A percentile compares a stretch with the other conserved stretches of the same genome.
Conservation (phyloP, 2,329 filamentous ascomycete genomes). For the Trichoderma hamatum region DNA sequence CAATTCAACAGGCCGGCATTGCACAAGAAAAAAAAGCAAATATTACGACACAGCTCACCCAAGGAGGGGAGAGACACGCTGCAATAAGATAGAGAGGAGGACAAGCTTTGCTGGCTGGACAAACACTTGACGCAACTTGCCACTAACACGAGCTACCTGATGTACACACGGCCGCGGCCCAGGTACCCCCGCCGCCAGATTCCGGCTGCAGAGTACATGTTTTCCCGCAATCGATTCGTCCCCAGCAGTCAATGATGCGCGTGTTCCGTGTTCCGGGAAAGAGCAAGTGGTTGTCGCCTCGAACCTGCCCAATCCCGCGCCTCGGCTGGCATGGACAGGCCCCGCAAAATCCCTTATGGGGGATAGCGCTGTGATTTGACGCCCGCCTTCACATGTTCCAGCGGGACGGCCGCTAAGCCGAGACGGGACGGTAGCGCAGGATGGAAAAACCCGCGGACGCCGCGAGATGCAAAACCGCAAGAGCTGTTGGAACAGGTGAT, state of each 20-base stretch:
- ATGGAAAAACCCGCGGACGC: constrained; percentile 23
- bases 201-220: not conserved
- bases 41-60: not conserved
- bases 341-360: not conserved
- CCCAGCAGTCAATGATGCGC: not conserved
- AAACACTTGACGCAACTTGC: constrained; percentile 12
- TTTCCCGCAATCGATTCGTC: not conserved
- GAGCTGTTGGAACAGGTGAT: too few relatives aligned
- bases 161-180: not conserved
- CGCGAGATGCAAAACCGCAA: constrained; percentile 11
- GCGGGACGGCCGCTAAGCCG: constrained; percentile 5
- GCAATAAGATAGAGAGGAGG: not conserved
- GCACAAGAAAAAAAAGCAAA: not conserved
- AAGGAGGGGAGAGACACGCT: not conserved
- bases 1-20: constrained; percentile 9
- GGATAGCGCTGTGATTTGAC: not conserved
- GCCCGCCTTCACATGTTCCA: constrained; percentile 23
- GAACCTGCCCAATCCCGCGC: not conserved
- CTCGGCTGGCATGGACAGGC: not conserved
- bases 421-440: not conserved
- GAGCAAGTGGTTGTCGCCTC: not conserved
- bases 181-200: constrained; percentile 1
- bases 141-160: constrained; percentile 18
- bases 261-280: constrained; percentile 23
- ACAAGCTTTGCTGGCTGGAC: not conserved